Base-by-base conservation (phyloP, 345 rosid genomes). In the Brassica rapa region DNA sequence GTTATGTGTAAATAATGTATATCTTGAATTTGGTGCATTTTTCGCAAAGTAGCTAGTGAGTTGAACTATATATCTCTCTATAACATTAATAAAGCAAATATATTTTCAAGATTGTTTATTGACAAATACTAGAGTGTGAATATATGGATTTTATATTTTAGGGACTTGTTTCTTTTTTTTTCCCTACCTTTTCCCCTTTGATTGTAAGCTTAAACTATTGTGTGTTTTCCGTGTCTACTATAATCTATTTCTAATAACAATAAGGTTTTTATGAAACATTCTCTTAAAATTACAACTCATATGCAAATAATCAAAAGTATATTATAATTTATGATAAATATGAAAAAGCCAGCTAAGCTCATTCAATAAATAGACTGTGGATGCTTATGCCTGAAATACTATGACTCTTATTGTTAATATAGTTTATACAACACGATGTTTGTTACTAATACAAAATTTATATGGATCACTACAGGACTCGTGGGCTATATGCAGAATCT, bases 401-500 rank as follows among this genome's bases (percentile, higher is more conserved):
- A 25, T n/a, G 57, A 55, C 12, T 39, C 53, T 32, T 77, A 35
- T 12, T 56, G 69, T 35, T 68, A 4, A 7, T 11, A 25, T 10
- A 49, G 30, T 27, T 57, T 32, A 27, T 7, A 7, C 15, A 37
- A 41, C 23, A 39, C 11, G 33, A 62, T 56, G 25, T 55, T 10
- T 70, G 32, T 21, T 49, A 62, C 30, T 67, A 27, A 79, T 51
- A 35, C 32, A 37, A 39, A 71, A 49, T 79, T 6, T 6, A 67
- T 27, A 46, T 81, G 33, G 27, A 71, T 29, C 5, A 24, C 35
- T 84, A 76, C 93, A 93, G 95, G 97, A 93, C 27, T 83, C 93
- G 32, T 93, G 98, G 98, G 98, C 98, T 16, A 87, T 93, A 75
- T 93, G 98, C 80, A 83, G 96, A 84, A 91, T 93, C 86, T 93